Evolutionary conservation across 108 stramenopile species (phyloP).

Genomic region (Ochromonas danica): DNA sequence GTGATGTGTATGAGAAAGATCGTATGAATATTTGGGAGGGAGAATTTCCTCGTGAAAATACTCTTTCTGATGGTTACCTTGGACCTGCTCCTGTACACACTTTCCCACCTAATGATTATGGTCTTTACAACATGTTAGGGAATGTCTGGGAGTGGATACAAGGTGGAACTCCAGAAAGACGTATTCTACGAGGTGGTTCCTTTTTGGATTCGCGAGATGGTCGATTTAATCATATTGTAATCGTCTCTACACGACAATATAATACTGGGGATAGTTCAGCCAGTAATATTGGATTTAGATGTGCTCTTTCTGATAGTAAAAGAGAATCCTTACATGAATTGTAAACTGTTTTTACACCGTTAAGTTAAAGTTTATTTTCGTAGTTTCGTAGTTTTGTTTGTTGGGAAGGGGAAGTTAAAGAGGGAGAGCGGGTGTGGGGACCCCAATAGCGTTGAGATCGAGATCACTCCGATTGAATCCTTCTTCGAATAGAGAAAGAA

Average conservation of each 20-base stretch:
- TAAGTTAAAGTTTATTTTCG: too few relatives aligned
- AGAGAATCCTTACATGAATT: too few relatives aligned
- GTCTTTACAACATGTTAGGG: slow-evolving; percentile 83
- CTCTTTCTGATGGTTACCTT: slow-evolving; percentile 74
- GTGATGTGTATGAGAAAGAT: neutral
- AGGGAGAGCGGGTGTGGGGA: too few relatives aligned
- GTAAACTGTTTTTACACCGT: too few relatives aligned
- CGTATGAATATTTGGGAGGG: slow-evolving; percentile 75
- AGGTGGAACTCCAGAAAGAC: slow-evolving; percentile 76
- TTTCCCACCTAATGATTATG: slow-evolving; percentile 74
- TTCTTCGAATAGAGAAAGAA: too few relatives aligned
- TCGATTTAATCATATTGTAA: slow-evolving; percentile 68
- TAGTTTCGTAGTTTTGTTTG: too few relatives aligned
- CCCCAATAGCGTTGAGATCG: too few relatives aligned
- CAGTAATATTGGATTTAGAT: slow-evolving; percentile 44
- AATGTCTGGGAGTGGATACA: slow-evolving; percentile 86
- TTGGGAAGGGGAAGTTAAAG: too few relatives aligned
- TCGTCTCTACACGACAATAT: slow-evolving; percentile 36
- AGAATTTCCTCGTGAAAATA: slow-evolving; percentile 72
- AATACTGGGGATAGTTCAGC: slow-evolving; percentile 42
- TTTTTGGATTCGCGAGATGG: slow-evolving; percentile 81
- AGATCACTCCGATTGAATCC: too few relatives aligned
- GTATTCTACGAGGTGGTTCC: slow-evolving; percentile 77
- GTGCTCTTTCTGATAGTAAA: too few relatives aligned
- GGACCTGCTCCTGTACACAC: slow-evolving; percentile 74